These are phyloP conservation scores for Boletus rubescentipes DNA, from an alignment of 768 basidiomycete species.

Conservation along the genomic window DNA sequence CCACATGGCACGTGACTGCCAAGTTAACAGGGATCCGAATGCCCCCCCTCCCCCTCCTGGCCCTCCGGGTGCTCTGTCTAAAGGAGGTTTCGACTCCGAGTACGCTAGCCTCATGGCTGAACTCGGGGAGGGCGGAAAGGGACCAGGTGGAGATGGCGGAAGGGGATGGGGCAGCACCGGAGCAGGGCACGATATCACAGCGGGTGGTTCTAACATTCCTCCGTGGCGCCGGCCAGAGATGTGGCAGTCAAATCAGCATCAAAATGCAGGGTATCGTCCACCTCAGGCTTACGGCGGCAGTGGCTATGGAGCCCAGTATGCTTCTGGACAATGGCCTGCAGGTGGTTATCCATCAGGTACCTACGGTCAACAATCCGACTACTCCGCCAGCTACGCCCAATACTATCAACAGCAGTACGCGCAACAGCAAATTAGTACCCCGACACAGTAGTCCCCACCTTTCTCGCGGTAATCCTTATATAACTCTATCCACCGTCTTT, in stretches of 20 bases:
- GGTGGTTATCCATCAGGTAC: constrained; percentile 33
- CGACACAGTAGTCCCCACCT: constrained; percentile 29
- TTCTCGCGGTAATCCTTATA: constrained; percentile 28
- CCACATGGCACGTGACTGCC: constrained; percentile 99
- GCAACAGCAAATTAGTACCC: constrained; percentile 64
- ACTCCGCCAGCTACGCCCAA: constrained; percentile 73
- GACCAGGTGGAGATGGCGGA: constrained; percentile 51
- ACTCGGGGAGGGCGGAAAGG: constrained; percentile 79
- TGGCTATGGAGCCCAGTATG: constrained; percentile 42
- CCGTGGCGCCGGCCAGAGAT: constrained; percentile 91
- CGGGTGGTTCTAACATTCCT: constrained; percentile 74
- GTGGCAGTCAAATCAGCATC: constrained; percentile 66
- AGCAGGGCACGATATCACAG: constrained; percentile 55
- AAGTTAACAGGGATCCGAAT: constrained; percentile 88
- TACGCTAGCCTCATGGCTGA: constrained; percentile 98
- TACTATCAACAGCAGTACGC: constrained; percentile 89
- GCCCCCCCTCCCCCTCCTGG: constrained; percentile 50
- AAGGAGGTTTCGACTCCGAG: constrained; percentile 93
- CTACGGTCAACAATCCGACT: constrained; percentile 57
- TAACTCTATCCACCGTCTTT: constrained; percentile 16
- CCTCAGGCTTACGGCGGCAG: constrained; percentile 59
- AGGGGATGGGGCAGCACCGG: constrained; percentile 68
- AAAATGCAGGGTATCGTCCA: constrained; percentile 63
- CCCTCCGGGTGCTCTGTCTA: constrained; percentile 41
- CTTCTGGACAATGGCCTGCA: constrained; percentile 38